These are phyloP conservation scores for Russula virescens DNA, from an alignment of 768 basidiomycete species.

Conservation along the genomic window DNA sequence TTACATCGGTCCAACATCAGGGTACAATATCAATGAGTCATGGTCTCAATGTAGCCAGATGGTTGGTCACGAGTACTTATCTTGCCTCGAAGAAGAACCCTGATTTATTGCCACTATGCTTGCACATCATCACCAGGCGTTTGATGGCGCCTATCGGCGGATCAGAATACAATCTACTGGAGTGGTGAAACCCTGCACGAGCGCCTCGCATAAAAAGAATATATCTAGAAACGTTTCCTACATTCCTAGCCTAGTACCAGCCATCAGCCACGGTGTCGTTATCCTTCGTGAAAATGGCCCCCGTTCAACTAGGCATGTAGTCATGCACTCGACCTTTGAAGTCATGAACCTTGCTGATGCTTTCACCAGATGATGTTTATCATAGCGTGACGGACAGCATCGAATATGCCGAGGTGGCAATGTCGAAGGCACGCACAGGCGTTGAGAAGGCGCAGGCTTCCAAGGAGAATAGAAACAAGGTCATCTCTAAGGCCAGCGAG, in stretches of 20 bases:
- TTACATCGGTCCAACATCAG: too few species aligned
- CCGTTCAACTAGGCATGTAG: neutral
- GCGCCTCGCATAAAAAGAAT: neutral
- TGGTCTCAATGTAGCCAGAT: too few species aligned
- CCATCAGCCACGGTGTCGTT: neutral
- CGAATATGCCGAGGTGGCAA: slow-evolving; percentile 12
- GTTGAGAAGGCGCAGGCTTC: slow-evolving; percentile 10
- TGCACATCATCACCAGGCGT: too few species aligned
- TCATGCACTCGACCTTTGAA: neutral
- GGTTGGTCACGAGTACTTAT: too few species aligned
- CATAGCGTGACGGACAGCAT: slow-evolving; percentile 3
- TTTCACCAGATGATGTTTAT: slow-evolving; percentile 1
- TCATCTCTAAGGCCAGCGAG: slow-evolving; percentile 17
- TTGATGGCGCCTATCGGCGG: neutral
- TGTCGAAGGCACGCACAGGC: slow-evolving; percentile 5
- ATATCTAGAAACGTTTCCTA: too few species aligned
- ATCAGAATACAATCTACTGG: neutral
- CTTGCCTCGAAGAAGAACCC: too few species aligned
- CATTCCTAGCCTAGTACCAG: neutral
- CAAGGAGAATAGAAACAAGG: slow-evolving; percentile 14
- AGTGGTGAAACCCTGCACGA: neutral
- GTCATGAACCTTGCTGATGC: neutral
- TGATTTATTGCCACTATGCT: too few species aligned
- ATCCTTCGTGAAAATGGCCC: neutral
- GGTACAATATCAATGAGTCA: too few species aligned